Evolutionary conservation across 345 rosid species (phyloP).

Genomic region (Anastatica hierochuntica): DNA sequence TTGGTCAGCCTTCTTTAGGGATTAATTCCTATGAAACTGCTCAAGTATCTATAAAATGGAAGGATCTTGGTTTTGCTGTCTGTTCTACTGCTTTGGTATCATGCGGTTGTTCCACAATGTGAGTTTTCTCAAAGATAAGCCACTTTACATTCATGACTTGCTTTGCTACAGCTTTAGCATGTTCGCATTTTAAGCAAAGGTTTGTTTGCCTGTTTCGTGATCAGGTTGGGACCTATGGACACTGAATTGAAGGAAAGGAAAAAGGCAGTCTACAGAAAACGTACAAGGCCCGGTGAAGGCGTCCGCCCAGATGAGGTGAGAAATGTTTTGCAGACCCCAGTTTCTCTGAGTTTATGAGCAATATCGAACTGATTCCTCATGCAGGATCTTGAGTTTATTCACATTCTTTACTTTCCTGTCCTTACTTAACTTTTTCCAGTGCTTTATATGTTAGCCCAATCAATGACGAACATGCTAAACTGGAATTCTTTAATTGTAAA

Average conservation of each 20-base stretch:
- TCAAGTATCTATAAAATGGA: slow-evolving; percentile 53
- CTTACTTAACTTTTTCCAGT: background rate
- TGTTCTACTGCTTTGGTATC: slow-evolving; percentile 41
- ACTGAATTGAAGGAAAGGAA: slow-evolving; percentile 64
- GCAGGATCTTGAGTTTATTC: background rate
- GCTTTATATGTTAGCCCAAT: background rate
- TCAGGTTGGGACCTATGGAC: slow-evolving; percentile 90
- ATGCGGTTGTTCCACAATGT: slow-evolving; percentile 71
- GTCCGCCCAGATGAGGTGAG: slow-evolving; percentile 71
- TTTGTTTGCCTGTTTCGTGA: background rate
- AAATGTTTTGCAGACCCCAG: background rate
- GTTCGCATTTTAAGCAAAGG: background rate
- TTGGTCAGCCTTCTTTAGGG: slow-evolving; percentile 32
- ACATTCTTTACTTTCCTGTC: background rate
- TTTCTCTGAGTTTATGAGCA: background rate
- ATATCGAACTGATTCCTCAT: background rate
- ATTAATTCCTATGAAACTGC: slow-evolving; percentile 30
- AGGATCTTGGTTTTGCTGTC: slow-evolving; percentile 51
- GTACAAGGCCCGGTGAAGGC: slow-evolving; percentile 41
- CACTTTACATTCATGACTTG: background rate
- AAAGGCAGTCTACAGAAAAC: slow-evolving; percentile 32
- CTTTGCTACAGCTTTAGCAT: background rate
- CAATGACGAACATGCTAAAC: too few relatives aligned
- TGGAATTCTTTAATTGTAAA: background rate
- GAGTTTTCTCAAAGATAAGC: slow-evolving; percentile 27